Percentiles rank a stretch among this genome's conserved stretches.
Evolutionary conservation across 179 eudicot species (phyloP).

Genomic region (Silene noctiflora): DNA sequence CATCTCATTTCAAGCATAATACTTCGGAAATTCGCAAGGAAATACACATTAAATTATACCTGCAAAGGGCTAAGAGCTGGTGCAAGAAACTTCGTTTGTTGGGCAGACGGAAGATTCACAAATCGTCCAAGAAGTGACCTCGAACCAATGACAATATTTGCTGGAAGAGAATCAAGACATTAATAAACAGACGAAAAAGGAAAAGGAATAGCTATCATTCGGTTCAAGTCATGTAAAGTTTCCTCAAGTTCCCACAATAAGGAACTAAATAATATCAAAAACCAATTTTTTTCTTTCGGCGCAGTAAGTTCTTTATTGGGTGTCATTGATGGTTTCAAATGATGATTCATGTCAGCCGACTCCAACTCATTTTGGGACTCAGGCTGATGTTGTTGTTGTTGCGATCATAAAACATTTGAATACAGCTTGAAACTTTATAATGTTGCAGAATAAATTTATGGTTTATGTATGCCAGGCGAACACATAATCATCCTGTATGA

Average conservation of each 20-base stretch:
- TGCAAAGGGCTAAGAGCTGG: slow-evolving; percentile 83
- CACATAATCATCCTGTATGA: background rate
- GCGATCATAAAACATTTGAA: background rate
- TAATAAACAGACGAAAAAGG: background rate
- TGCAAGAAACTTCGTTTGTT: slow-evolving; percentile 34
- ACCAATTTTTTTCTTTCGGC: background rate
- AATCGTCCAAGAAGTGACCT: slow-evolving; percentile 72
- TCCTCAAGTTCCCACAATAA: background rate
- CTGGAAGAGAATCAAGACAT: slow-evolving; percentile 37
- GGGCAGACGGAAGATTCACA: slow-evolving; percentile 35
- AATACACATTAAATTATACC: slow-evolving; percentile 36
- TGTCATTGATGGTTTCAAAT: no score
- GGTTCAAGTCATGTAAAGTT: background rate
- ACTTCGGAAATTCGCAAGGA: background rate
- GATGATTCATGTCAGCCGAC: no score
- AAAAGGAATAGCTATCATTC: background rate
- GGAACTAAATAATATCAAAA: background rate
- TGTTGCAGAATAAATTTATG: background rate
- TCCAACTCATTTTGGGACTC: no score
- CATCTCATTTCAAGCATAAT: background rate
- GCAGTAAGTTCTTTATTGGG: background rate
- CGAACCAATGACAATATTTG: slow-evolving; percentile 76
- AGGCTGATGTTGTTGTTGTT: no score
- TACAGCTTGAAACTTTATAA: background rate
- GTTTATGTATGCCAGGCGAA: background rate